Conservation (phyloP, 2,329 filamentous ascomycete species). For the Apiospora marii region DNA sequence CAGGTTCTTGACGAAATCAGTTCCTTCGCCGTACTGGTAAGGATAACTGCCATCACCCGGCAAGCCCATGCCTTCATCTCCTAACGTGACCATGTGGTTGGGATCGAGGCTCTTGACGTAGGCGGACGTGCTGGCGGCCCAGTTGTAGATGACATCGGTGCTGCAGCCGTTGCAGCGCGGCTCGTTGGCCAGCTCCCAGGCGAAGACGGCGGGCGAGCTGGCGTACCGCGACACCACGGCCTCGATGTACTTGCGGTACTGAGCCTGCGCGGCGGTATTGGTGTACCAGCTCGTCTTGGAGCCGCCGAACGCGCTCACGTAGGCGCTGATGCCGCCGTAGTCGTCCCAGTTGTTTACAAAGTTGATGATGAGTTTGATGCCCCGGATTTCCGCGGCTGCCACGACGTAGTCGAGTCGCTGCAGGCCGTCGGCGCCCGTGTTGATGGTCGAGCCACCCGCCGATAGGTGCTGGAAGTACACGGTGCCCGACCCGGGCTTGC, state of each 20-base stretch:
- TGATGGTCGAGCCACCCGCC: slow-evolving; percentile 62
- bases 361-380: slow-evolving; percentile 70
- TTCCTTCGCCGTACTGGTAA: slow-evolving; percentile 58
- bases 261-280: slow-evolving; percentile 57
- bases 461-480: slow-evolving; percentile 64
- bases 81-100: slow-evolving; percentile 69
- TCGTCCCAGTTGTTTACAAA: slow-evolving; percentile 76
- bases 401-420: slow-evolving; percentile 72
- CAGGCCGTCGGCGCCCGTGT: slow-evolving; percentile 68
- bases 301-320: slow-evolving; percentile 65
- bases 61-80: slow-evolving; percentile 62
- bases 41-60: slow-evolving; percentile 60
- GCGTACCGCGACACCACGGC: slow-evolving; percentile 58
- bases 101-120: slow-evolving; percentile 72
- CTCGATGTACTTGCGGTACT: slow-evolving; percentile 62
- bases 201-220: slow-evolving; percentile 56
- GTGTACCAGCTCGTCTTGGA: slow-evolving; percentile 64
- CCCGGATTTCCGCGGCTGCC: slow-evolving; percentile 62
- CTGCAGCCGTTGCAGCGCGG: slow-evolving; percentile 66
- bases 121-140: slow-evolving; percentile 63
- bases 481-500: slow-evolving; percentile 43
- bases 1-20: slow-evolving; percentile 61
- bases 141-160: slow-evolving; percentile 61
- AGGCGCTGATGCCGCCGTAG: slow-evolving; percentile 71
- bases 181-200: slow-evolving; percentile 64